Percentiles rank a stretch among this genome's conserved stretches.
Conservation (phyloP, 805 yeast species). For the Saccharomycopsis guyanensis region DNA sequence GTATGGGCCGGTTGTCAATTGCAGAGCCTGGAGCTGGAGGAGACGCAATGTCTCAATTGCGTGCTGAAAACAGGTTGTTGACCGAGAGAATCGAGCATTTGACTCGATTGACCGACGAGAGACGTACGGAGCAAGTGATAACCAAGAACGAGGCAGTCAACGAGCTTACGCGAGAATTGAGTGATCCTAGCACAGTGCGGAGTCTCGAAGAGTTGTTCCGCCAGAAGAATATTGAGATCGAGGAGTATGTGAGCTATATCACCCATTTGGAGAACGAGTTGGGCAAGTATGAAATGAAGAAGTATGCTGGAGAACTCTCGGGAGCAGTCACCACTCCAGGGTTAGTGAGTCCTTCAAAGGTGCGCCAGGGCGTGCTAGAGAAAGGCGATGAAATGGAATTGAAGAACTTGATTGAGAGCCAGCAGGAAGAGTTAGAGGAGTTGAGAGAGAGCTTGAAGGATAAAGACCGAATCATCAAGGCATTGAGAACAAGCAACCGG, state of each 20-base stretch:
- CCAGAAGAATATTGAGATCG: conserved; percentile 42
- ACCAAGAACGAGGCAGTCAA: conserved; percentile 54
- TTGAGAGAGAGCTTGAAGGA: conserved; percentile 55
- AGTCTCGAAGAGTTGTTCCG: conserved; percentile 40
- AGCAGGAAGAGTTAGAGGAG: conserved; percentile 61
- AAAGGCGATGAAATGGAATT: conserved; percentile 21
- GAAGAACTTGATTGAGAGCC: conserved; percentile 40
- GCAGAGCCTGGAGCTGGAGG: not conserved
- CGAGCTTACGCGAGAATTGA: conserved; percentile 33
- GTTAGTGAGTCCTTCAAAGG: conserved; percentile 19
- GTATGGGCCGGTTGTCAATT: conserved; percentile 7
- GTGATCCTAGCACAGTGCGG: conserved; percentile 37
- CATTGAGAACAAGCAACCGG: conserved; percentile 58
- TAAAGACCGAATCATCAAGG: conserved; percentile 73
- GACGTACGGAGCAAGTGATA: conserved; percentile 45
- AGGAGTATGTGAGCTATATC: conserved; percentile 54
- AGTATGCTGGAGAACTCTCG: not conserved
- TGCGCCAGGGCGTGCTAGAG: conserved; percentile 11
- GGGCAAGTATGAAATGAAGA: conserved; percentile 24
- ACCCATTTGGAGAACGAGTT: conserved; percentile 51
- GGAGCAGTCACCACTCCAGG: conserved; percentile 16
- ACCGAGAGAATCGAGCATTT: conserved; percentile 65
- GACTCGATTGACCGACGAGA: conserved; percentile 55
- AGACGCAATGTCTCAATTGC: conserved; percentile 34
- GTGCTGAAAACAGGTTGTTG: conserved; percentile 57